Conservation (phyloP, 2,329 filamentous ascomycete species). For the Alternaria novae-zelandiae region DNA sequence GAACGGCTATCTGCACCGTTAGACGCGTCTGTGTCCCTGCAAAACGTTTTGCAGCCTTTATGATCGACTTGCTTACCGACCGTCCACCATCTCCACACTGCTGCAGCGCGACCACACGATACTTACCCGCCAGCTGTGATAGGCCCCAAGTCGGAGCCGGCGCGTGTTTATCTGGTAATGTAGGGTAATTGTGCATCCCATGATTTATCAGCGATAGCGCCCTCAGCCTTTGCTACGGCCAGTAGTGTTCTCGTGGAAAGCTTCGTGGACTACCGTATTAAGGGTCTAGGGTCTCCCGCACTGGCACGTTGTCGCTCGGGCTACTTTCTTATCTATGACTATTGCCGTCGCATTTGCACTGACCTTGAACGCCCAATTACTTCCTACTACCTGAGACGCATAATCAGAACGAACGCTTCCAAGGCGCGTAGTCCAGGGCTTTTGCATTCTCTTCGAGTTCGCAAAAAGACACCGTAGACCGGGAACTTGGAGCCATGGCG, state of each 20-base stretch:
- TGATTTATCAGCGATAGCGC: constrained; percentile 36
- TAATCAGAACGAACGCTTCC: neutral
- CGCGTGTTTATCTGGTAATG: neutral
- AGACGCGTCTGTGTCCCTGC: neutral
- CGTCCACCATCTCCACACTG: constrained; percentile 1
- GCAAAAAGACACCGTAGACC: neutral
- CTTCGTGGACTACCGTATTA: constrained; percentile 10
- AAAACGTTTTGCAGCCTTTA: neutral
- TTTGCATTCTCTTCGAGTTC: neutral
- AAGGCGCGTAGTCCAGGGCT: neutral
- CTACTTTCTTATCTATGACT: neutral
- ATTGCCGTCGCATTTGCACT: neutral
- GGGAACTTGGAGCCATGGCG: constrained; percentile 42
- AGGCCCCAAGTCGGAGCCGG: constrained; percentile 6
- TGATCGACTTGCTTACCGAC: neutral
- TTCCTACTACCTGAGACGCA: neutral
- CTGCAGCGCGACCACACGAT: neutral
- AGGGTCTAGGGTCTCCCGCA: neutral
- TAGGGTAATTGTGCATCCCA: neutral
- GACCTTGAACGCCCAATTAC: neutral
- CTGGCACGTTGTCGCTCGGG: neutral
- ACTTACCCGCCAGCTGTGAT: neutral
- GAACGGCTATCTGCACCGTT: neutral
- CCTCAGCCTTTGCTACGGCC: constrained; percentile 1
- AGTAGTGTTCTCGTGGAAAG: constrained; percentile 5